These are phyloP conservation scores for Xanthoceras sorbifolium DNA, from an alignment of 345 rosid species.

Conservation along the genomic window DNA sequence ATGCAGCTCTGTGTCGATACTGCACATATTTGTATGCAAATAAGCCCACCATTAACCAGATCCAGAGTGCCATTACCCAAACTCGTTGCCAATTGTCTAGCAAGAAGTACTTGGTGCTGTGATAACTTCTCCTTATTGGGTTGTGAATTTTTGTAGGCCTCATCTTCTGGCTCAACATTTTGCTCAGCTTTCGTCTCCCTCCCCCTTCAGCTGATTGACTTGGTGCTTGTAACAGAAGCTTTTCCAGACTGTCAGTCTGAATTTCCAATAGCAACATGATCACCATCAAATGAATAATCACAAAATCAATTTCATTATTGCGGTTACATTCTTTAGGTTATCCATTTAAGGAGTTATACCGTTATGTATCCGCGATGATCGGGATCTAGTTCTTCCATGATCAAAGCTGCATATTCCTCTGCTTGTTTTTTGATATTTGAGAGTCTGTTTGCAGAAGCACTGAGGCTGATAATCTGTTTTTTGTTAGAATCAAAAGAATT, in stretches of 20 bases:
- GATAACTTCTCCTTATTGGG: slow-evolving; percentile 50
- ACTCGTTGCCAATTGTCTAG: too few relatives aligned
- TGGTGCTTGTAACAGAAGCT: slow-evolving; percentile 62
- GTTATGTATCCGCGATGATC: slow-evolving; percentile 69
- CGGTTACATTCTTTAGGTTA: neutral
- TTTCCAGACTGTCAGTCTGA: slow-evolving; percentile 70
- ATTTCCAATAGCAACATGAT: slow-evolving; percentile 6
- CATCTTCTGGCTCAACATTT: slow-evolving; percentile 74
- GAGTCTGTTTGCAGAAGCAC: slow-evolving; percentile 79
- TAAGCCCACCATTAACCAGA: slow-evolving; percentile 56
- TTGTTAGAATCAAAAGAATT: neutral
- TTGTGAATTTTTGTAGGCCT: slow-evolving; percentile 52
- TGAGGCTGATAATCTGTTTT: slow-evolving; percentile 64
- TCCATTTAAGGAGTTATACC: slow-evolving; percentile 35
- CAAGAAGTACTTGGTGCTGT: too few relatives aligned
- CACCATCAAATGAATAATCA: neutral
- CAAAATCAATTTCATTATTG: neutral
- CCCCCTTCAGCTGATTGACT: too few relatives aligned
- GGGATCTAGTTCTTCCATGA: slow-evolving; percentile 86
- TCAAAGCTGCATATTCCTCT: slow-evolving; percentile 76
- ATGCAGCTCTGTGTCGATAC: slow-evolving; percentile 51
- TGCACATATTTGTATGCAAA: slow-evolving; percentile 62
- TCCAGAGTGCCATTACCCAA: slow-evolving; percentile 64
- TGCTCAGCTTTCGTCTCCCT: slow-evolving; percentile 65
- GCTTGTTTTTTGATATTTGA: slow-evolving; percentile 68